These are phyloP conservation scores for Solanum clarkiae DNA, from an alignment of 257 asterid genomes.

Conservation along the genomic window DNA sequence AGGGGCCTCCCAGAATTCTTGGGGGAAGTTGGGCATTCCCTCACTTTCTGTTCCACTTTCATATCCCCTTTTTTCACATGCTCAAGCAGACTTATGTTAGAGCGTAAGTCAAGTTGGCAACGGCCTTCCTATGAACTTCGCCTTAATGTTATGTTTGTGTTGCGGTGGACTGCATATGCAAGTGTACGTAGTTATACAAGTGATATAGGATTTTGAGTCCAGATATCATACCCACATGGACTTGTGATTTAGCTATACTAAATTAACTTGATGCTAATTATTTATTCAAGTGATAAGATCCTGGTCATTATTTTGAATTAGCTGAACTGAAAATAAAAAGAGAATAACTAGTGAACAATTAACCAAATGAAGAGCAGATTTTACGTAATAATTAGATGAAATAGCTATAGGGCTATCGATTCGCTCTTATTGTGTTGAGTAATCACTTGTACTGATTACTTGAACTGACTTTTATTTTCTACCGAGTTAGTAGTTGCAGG, in stretches of 20 bases:
- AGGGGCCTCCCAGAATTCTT: neutral
- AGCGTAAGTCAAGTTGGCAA: neutral
- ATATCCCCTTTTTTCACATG: neutral
- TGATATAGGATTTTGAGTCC: neutral
- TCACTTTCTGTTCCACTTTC: neutral
- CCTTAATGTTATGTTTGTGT: neutral
- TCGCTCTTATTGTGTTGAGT: neutral
- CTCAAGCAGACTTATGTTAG: neutral
- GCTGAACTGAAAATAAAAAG: neutral
- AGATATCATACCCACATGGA: neutral
- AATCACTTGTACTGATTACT: neutral
- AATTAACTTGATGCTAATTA: neutral
- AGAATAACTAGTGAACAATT: neutral
- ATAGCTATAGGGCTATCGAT: neutral
- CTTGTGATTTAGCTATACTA: neutral
- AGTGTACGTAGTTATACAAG: neutral
- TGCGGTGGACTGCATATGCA: neutral
- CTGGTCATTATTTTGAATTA: neutral
- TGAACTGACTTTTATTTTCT: neutral
- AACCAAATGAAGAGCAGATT: neutral
- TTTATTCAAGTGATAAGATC: neutral
- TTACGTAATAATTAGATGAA: neutral
- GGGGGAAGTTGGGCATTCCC: neutral
- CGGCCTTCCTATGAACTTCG: neutral
- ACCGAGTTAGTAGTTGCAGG: neutral